Percentiles rank a stretch among this genome's conserved stretches.
Conservation (phyloP, 2,329 filamentous ascomycete genomes). For the Alternaria dauci region DNA sequence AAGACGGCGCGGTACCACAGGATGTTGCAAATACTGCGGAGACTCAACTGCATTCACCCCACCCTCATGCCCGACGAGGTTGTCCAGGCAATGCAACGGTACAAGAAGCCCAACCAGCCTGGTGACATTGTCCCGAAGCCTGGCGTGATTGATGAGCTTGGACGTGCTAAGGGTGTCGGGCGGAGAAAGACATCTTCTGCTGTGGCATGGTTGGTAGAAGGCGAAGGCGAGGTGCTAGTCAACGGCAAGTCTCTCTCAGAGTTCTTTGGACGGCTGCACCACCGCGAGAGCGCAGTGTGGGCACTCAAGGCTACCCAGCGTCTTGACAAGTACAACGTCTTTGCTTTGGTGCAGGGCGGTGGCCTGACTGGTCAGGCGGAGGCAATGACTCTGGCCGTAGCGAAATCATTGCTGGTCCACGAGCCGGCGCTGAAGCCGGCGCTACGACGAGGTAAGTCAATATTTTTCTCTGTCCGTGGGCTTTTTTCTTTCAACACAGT, state of each 20-base stretch:
- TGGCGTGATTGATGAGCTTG: constrained; percentile 76
- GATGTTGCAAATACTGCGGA: constrained; percentile 77
- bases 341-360: constrained; percentile 83
- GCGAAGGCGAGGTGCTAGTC: constrained; percentile 86
- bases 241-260: constrained; percentile 88
- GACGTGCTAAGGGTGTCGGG: constrained; percentile 81
- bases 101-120: constrained; percentile 78
- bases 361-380: constrained; percentile 96
- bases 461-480: constrained; percentile 5
- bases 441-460: constrained; percentile 81
- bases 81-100: constrained; percentile 68
- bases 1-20: constrained; percentile 76
- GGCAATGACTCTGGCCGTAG: constrained; percentile 87
- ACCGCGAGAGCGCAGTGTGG: constrained; percentile 94
- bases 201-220: constrained; percentile 88
- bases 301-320: constrained; percentile 82
- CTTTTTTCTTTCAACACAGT: not conserved
- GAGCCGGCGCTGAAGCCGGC: constrained; percentile 91
- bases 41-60: constrained; percentile 86
- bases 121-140: constrained; percentile 70
- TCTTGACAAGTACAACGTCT: constrained; percentile 96
- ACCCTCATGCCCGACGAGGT: constrained; percentile 77
- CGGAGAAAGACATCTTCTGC: constrained; percentile 88
- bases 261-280: constrained; percentile 86
- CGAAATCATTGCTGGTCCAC: constrained; percentile 86